Evolutionary conservation across 1,284 basidiomycete genomes (phyloP).

Genomic region (Sparassis latifolia): DNA sequence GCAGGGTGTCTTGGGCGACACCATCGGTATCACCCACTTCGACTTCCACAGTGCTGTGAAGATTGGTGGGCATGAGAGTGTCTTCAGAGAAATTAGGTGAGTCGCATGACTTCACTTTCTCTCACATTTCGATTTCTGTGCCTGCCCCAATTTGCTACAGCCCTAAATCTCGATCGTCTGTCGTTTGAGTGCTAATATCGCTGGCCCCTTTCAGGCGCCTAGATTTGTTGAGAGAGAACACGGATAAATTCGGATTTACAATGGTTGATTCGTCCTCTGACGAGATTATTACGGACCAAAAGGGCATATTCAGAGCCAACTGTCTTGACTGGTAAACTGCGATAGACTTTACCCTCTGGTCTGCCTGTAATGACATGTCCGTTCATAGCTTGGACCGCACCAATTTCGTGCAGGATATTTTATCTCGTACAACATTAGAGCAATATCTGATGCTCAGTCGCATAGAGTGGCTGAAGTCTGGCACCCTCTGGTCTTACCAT

Average conservation of each 20-base stretch:
- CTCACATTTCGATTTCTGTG: no score
- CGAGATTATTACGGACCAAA: conserved; percentile 76
- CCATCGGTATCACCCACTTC: conserved; percentile 77
- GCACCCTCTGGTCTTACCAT: conserved; percentile 79
- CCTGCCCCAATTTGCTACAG: no score
- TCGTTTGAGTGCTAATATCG: neutral
- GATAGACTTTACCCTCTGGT: neutral
- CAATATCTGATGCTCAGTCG: conserved; percentile 67
- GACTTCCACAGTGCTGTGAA: conserved; percentile 90
- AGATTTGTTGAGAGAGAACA: conserved; percentile 51
- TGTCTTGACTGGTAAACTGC: conserved; percentile 86
- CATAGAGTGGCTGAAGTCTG: conserved; percentile 67
- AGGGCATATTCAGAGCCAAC: conserved; percentile 90
- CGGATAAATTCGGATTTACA: conserved; percentile 84
- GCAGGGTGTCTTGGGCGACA: conserved; percentile 48
- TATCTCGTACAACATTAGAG: conserved; percentile 74
- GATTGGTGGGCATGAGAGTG: conserved; percentile 84
- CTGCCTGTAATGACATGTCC: neutral
- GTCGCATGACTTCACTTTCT: conserved; percentile 8
- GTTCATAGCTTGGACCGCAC: conserved; percentile 84
- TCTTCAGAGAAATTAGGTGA: conserved; percentile 70
- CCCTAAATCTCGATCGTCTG: neutral
- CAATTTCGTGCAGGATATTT: conserved; percentile 95
- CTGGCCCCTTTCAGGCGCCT: conserved; percentile 38
- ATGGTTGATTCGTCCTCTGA: conserved; percentile 63